Evolutionary conservation across 345 rosid species (phyloP).

Genomic region (Schrenkiella parvula): DNA sequence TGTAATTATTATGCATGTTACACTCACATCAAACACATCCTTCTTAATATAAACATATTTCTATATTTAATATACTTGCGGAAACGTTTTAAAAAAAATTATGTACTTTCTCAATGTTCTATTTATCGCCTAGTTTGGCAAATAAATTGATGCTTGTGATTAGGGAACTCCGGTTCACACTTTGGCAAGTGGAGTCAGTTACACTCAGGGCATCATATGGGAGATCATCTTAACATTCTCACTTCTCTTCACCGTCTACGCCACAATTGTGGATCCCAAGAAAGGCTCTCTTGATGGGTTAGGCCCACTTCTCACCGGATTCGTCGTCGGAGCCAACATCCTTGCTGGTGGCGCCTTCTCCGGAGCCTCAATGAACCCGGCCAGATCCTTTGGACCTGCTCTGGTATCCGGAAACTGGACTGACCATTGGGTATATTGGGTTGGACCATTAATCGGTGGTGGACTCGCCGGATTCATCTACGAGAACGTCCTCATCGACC

Average conservation of each 20-base stretch:
- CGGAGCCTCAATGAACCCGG: slow-evolving; percentile 96
- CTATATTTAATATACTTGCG: neutral
- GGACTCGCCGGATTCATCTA: slow-evolving; percentile 71
- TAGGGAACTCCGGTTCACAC: slow-evolving; percentile 63
- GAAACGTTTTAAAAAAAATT: neutral
- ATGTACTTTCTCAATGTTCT: neutral
- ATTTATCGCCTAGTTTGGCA: neutral
- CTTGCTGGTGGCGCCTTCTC: slow-evolving; percentile 84
- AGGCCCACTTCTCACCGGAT: slow-evolving; percentile 69
- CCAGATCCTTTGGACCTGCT: slow-evolving; percentile 88
- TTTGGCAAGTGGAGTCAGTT: slow-evolving; percentile 64
- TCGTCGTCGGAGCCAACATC: slow-evolving; percentile 77
- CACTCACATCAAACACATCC: too few relatives aligned
- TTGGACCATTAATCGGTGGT: slow-evolving; percentile 80
- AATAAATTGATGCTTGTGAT: neutral
- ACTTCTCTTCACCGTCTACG: slow-evolving; percentile 80
- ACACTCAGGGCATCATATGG: slow-evolving; percentile 69
- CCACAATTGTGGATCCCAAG: slow-evolving; percentile 86
- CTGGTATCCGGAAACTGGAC: slow-evolving; percentile 83
- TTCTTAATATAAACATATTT: too few relatives aligned
- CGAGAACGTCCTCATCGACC: slow-evolving; percentile 58
- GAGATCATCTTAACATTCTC: slow-evolving; percentile 74
- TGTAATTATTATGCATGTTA: too few relatives aligned
- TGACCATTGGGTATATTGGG: slow-evolving; percentile 92
- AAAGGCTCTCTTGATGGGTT: slow-evolving; percentile 67